Conservation (phyloP, 768 basidiomycete genomes). For the Mycena epipterygia region DNA sequence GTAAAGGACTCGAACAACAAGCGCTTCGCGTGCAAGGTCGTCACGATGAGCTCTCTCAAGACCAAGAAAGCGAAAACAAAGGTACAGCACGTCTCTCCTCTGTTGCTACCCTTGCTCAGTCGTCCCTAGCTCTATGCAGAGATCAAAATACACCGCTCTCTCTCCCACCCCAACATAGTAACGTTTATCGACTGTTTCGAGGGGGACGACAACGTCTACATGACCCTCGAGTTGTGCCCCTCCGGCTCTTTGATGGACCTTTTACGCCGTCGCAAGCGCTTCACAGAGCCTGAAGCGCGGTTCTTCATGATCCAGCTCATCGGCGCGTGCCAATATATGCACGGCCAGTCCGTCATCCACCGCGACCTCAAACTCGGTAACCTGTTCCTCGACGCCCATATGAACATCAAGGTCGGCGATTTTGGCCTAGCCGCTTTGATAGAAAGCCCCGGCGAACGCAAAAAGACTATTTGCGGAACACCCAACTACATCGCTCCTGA, state of each 20-base stretch:
- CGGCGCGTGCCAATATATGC: slow-evolving; percentile 98
- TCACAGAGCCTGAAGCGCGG: slow-evolving; percentile 93
- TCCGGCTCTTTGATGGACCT: slow-evolving; percentile 94
- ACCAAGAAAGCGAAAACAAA: slow-evolving; percentile 98
- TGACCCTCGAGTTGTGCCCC: slow-evolving; percentile 94
- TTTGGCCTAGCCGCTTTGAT: slow-evolving; percentile 98
- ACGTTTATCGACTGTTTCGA: slow-evolving; percentile 95
- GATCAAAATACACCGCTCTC: slow-evolving; percentile 96
- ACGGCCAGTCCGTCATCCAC: slow-evolving; percentile 95
- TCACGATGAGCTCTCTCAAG: slow-evolving; percentile 92
- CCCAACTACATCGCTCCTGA: slow-evolving; percentile 99
- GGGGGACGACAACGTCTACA: slow-evolving; percentile 95
- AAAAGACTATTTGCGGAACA: slow-evolving; percentile 99
- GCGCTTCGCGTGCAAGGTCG: slow-evolving; percentile 91
- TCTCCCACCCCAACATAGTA: slow-evolving; percentile 95
- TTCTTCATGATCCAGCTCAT: slow-evolving; percentile 96
- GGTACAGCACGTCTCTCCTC: slow-evolving; percentile 57
- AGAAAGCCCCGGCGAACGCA: slow-evolving; percentile 95
- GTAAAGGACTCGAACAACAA: slow-evolving; percentile 79
- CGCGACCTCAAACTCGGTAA: slow-evolving; percentile 98
- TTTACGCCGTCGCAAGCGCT: slow-evolving; percentile 86
- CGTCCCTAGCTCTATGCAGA: slow-evolving; percentile 89
- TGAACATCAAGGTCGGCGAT: slow-evolving; percentile 98
- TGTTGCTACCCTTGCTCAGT: not conserved
- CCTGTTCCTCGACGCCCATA: slow-evolving; percentile 89